Conservation (phyloP, 1,284 basidiomycete species). For the Heterobasidion occidentale region DNA sequence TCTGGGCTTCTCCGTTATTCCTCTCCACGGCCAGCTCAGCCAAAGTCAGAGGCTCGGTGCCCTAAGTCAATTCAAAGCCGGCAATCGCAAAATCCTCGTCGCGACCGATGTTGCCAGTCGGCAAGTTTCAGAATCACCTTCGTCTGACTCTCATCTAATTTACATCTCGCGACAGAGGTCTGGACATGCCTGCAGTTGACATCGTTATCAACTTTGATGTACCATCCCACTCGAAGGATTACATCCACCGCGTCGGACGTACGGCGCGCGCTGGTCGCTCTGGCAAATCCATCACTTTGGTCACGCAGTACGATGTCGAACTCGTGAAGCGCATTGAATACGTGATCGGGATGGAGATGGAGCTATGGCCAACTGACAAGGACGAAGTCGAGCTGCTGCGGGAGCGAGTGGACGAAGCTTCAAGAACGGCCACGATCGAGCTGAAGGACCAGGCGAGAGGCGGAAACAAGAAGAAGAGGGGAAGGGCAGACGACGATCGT, state of each 20-base stretch:
- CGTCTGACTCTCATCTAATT: not conserved
- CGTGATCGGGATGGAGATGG: slow-evolving; percentile 91
- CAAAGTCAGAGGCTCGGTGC: slow-evolving; percentile 93
- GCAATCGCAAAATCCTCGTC: slow-evolving; percentile 85
- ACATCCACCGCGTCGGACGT: slow-evolving; percentile 96
- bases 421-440: slow-evolving; percentile 77
- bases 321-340: slow-evolving; percentile 91
- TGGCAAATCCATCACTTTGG: slow-evolving; percentile 93
- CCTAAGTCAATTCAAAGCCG: slow-evolving; percentile 92
- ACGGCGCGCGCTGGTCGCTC: slow-evolving; percentile 95
- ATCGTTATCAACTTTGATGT: slow-evolving; percentile 98
- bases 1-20: slow-evolving; percentile 92
- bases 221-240: slow-evolving; percentile 97
- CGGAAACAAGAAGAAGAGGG: slow-evolving; percentile 48
- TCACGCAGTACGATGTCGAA: slow-evolving; percentile 98
- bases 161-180: slow-evolving; percentile 41
- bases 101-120: slow-evolving; percentile 98
- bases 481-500: slow-evolving; percentile 50
- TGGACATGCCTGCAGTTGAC: slow-evolving; percentile 96
- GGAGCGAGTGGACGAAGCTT: slow-evolving; percentile 89
- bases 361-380: slow-evolving; percentile 83
- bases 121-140: slow-evolving; percentile 27
- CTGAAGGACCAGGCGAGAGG: slow-evolving; percentile 59
- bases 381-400: slow-evolving; percentile 86
- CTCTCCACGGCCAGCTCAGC: slow-evolving; percentile 91